phyloP scores from a whole-genome alignment of 176 grass and related monocot species.

The Triticum aestivum region DNA sequence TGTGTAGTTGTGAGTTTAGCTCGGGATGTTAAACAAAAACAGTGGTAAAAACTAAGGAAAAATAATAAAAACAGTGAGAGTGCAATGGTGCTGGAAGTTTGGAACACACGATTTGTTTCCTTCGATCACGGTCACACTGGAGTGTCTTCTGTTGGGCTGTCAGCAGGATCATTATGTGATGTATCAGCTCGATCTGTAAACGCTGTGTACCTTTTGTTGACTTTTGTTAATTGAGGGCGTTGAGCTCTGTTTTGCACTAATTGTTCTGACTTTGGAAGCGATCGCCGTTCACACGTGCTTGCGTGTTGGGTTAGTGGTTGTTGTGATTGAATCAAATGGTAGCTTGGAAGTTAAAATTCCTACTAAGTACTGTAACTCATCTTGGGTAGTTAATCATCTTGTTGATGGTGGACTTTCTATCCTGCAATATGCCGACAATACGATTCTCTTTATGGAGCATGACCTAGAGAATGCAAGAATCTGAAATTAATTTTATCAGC shows the following conservation, averaged over 20 bases:
- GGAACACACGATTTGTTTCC: not conserved
- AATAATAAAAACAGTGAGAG: not conserved
- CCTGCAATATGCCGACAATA: too few relatives aligned
- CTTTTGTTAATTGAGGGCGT: not conserved
- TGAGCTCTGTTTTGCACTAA: not conserved
- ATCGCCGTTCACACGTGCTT: not conserved
- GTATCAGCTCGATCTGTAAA: not conserved
- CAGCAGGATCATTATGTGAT: not conserved
- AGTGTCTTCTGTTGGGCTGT: conserved; percentile 6
- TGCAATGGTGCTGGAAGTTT: not conserved
- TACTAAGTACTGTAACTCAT: too few relatives aligned
- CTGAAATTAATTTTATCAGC: too few relatives aligned
- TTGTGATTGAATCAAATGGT: too few relatives aligned
- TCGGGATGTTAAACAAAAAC: not conserved
- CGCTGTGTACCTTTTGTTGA: not conserved
- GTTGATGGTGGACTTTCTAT: too few relatives aligned
- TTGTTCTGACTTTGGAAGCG: not conserved
- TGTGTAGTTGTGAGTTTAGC: conserved; percentile 1
- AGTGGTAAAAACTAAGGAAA: not conserved
- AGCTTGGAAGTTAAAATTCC: too few relatives aligned
- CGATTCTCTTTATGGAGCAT: too few relatives aligned
- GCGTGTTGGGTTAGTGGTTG: too few relatives aligned
- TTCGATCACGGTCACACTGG: too few relatives aligned
- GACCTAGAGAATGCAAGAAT: too few relatives aligned
- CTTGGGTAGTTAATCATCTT: too few relatives aligned